Evolutionary conservation across 2,329 filamentous ascomycete species (phyloP).

Genomic region (Trichoderma guizhouense): DNA sequence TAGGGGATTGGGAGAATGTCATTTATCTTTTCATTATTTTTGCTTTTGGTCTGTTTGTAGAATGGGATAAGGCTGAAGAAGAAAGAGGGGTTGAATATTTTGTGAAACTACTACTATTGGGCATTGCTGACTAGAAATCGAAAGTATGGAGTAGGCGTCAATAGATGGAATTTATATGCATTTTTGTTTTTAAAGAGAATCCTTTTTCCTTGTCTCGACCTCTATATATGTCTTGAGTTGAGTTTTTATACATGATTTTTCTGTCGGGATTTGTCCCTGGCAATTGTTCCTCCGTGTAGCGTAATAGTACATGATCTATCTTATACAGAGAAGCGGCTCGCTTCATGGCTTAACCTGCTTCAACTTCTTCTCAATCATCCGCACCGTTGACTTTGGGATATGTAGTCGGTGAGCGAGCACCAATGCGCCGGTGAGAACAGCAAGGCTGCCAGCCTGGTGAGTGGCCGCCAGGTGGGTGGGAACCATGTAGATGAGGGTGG

Average conservation of each 20-base stretch:
- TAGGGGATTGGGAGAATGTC: neutral
- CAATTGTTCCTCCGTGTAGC: neutral
- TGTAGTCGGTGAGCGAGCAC: slow-evolving; percentile 76
- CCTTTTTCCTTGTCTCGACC: neutral
- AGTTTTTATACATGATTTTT: neutral
- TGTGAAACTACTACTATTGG: neutral
- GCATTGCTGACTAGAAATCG: neutral
- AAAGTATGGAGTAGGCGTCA: slow-evolving; percentile 2
- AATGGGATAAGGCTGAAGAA: neutral
- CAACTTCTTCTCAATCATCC: slow-evolving; percentile 54
- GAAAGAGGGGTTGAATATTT: neutral
- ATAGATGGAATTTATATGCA: neutral
- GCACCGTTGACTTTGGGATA: slow-evolving; percentile 64
- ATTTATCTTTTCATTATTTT: neutral
- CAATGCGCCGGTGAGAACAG: slow-evolving; percentile 76
- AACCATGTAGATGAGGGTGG: slow-evolving; percentile 89
- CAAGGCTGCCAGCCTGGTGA: slow-evolving; percentile 88
- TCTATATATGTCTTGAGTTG: slow-evolving; percentile 11
- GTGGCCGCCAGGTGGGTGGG: slow-evolving; percentile 82
- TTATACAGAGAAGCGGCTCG: neutral
- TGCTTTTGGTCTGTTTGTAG: neutral
- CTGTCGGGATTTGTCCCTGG: neutral
- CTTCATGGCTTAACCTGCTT: slow-evolving; percentile 28
- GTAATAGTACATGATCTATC: neutral
- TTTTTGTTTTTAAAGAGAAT: neutral